These are phyloP conservation scores for Amylostereum areolatum DNA, from an alignment of 1,284 basidiomycete genomes.

Conservation along the genomic window DNA sequence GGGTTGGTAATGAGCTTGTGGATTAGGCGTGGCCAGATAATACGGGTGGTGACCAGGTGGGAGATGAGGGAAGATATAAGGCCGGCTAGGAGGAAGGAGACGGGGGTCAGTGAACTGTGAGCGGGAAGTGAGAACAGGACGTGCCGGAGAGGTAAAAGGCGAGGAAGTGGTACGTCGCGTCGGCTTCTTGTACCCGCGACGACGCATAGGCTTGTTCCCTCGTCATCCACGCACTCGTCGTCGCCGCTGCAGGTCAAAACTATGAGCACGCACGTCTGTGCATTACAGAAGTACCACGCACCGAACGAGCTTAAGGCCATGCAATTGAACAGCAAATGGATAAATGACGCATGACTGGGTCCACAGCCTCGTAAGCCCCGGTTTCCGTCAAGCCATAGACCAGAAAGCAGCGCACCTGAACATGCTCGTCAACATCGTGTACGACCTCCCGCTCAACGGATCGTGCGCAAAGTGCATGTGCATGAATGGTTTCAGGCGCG, in stretches of 20 bases:
- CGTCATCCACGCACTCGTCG: slow-evolving; percentile 47
- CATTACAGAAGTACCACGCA: slow-evolving; percentile 22
- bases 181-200: slow-evolving; percentile 52
- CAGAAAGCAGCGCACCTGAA: slow-evolving; percentile 48
- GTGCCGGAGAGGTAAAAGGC: slow-evolving; percentile 70
- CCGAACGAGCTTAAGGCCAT: slow-evolving; percentile 72
- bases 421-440: slow-evolving; percentile 63
- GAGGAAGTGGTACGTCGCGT: slow-evolving; percentile 66
- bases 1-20: slow-evolving; percentile 36
- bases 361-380: too few relatives aligned
- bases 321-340: slow-evolving; percentile 63
- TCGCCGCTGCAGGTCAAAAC: slow-evolving; percentile 36
- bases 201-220: slow-evolving; percentile 36
- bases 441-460: slow-evolving; percentile 58
- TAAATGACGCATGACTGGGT: slow-evolving; percentile 58
- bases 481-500: slow-evolving; percentile 51
- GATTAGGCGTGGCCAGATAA: slow-evolving; percentile 62
- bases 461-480: slow-evolving; percentile 54
- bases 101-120: neutral
- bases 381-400: neutral
- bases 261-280: neutral
- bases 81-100: slow-evolving; percentile 41
- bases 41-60: slow-evolving; percentile 61
- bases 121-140: slow-evolving; percentile 13
- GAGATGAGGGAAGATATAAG: slow-evolving; percentile 66